Evolutionary conservation across 2,329 filamentous ascomycete species (phyloP).

Genomic region (Aspergillus floridensis): DNA sequence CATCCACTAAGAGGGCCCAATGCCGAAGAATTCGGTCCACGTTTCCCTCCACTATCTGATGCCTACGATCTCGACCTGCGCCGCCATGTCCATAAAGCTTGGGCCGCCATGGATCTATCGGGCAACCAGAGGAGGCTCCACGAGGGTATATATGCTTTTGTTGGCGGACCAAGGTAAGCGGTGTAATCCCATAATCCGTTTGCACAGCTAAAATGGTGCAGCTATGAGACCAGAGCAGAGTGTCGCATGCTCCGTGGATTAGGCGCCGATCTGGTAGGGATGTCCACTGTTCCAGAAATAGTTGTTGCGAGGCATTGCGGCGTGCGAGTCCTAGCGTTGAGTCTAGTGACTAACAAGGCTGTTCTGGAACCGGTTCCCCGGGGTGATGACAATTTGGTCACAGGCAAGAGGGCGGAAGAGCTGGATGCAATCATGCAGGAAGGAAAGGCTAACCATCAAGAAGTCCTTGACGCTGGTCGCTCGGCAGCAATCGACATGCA

Average conservation of each 20-base stretch:
- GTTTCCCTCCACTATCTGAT: constrained; percentile 64
- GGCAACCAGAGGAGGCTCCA: constrained; percentile 52
- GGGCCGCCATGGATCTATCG: constrained; percentile 49
- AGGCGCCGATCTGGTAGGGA: constrained; percentile 67
- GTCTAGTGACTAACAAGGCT: constrained; percentile 64
- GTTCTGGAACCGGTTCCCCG: constrained; percentile 58
- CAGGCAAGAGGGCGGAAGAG: constrained; percentile 50
- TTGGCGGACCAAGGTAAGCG: constrained; percentile 58
- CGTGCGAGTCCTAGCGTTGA: constrained; percentile 63
- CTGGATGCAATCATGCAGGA: constrained; percentile 55
- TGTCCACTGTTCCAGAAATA: constrained; percentile 69
- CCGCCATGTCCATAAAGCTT: constrained; percentile 56
- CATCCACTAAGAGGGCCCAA: constrained; percentile 64
- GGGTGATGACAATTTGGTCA: constrained; percentile 56
- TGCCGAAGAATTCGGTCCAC: constrained; percentile 59
- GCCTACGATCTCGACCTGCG: constrained; percentile 64
- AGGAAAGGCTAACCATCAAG: constrained; percentile 63
- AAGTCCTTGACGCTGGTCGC: constrained; percentile 62
- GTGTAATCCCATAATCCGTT: constrained; percentile 6
- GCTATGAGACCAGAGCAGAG: constrained; percentile 65
- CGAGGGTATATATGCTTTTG: constrained; percentile 66
- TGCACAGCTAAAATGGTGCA: constrained; percentile 20
- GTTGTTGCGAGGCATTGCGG: constrained; percentile 63
- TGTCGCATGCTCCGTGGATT: constrained; percentile 60
- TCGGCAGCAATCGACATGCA: constrained; percentile 64